A percentile compares a stretch with the other conserved stretches of the same genome.
Conservation (phyloP, 305 asterid genomes). For the Rubia tinctorum region DNA sequence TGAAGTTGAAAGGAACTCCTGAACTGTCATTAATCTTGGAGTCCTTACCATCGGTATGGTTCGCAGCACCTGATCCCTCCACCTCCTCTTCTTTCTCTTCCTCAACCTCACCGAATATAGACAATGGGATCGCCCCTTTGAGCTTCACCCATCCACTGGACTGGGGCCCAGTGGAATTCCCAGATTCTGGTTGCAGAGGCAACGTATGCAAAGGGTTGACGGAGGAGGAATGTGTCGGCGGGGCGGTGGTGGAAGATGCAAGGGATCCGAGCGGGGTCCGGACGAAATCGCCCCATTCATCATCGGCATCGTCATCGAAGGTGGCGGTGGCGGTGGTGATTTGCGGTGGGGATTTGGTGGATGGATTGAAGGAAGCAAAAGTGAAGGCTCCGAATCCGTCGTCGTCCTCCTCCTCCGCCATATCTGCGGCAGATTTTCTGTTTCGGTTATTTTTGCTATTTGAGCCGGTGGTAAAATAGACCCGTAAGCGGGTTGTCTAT, state of each 20-base stretch:
- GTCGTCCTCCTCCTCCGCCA: conserved; percentile 62
- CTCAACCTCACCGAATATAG: conserved; percentile 57
- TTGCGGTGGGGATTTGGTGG: conserved; percentile 1
- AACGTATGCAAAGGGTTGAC: conserved; percentile 29
- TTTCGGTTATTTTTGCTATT: background rate
- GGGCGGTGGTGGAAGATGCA: conserved; percentile 18
- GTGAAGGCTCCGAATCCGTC: conserved; percentile 72
- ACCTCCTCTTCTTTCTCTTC: conserved; percentile 34
- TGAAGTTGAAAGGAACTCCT: conserved; percentile 24
- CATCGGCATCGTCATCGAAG: conserved; percentile 18
- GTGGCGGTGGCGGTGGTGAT: conserved; percentile 9
- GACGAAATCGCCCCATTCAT: conserved; percentile 84
- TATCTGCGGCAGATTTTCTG: conserved; percentile 15
- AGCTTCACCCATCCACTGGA: conserved; percentile 46
- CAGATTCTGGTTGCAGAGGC: conserved; percentile 18
- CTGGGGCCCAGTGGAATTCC: background rate
- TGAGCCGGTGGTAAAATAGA: too few species aligned
- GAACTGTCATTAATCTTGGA: conserved; percentile 18
- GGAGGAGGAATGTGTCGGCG: conserved; percentile 34
- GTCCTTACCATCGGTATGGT: conserved; percentile 21
- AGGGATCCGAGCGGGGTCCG: conserved; percentile 40
- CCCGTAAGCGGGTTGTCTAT: too few species aligned
- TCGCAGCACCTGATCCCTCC: conserved; percentile 26
- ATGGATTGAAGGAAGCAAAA: conserved; percentile 36
- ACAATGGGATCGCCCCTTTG: conserved; percentile 72